Conservation (phyloP, 2,329 filamentous ascomycete genomes). For the Alternaria solani region DNA sequence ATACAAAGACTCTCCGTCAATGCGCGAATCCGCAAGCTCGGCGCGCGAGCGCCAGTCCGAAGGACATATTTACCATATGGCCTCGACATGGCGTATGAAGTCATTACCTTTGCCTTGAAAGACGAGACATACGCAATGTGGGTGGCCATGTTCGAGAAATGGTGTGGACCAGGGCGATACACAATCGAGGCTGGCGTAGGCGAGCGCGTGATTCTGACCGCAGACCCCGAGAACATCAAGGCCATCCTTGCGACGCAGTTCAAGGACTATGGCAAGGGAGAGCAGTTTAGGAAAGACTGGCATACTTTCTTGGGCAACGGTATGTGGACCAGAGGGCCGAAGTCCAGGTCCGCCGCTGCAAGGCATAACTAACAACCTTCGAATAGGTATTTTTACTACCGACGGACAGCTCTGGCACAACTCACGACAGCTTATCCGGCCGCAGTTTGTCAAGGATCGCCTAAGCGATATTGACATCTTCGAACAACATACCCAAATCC, state of each 20-base stretch:
- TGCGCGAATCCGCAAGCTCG: slow-evolving; percentile 52
- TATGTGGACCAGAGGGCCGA: slow-evolving; percentile 57
- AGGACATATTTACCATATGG: slow-evolving; percentile 58
- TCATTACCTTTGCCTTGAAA: slow-evolving; percentile 61
- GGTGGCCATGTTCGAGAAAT: slow-evolving; percentile 59
- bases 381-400: slow-evolving; percentile 68
- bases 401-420: slow-evolving; percentile 82
- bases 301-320: slow-evolving; percentile 76
- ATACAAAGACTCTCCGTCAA: slow-evolving; percentile 38
- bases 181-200: slow-evolving; percentile 69
- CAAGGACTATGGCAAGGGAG: slow-evolving; percentile 81
- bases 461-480: slow-evolving; percentile 83
- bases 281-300: slow-evolving; percentile 78
- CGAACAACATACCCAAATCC: slow-evolving; percentile 76
- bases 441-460: slow-evolving; percentile 86
- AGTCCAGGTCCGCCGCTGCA: background rate
- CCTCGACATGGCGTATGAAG: slow-evolving; percentile 69
- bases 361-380: slow-evolving; percentile 1
- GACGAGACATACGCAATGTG: slow-evolving; percentile 71
- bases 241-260: slow-evolving; percentile 90
- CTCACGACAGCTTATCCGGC: slow-evolving; percentile 81
- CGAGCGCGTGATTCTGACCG: slow-evolving; percentile 75
- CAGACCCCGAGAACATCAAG: slow-evolving; percentile 89
- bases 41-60: slow-evolving; percentile 55
- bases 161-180: slow-evolving; percentile 52